A percentile compares a stretch with the other conserved stretches of the same genome.
Evolutionary conservation across 768 basidiomycete species (phyloP).

Genomic region (Podaxis mareebaensis): DNA sequence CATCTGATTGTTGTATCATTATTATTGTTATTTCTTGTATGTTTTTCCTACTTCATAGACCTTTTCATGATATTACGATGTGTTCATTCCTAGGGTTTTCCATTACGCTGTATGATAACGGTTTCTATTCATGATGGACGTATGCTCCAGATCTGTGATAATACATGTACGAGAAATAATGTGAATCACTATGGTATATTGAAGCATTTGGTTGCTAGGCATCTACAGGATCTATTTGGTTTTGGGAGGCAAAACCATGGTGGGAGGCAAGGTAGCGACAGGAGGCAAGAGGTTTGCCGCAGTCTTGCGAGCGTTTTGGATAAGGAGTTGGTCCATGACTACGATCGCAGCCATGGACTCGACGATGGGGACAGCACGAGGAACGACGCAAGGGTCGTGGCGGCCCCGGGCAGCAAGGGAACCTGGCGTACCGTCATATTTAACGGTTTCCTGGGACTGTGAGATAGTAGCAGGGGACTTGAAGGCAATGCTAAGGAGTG

Average conservation of each 20-base stretch:
- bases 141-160: not conserved
- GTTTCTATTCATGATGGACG: not conserved
- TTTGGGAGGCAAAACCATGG: conserved; percentile 65
- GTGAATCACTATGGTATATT: conserved; percentile 4
- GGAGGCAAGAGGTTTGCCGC: conserved; percentile 80
- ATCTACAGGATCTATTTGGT: conserved; percentile 38
- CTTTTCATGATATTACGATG: not conserved
- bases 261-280: conserved; percentile 61
- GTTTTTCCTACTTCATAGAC: not conserved
- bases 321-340: conserved; percentile 89
- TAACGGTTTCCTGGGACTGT: conserved; percentile 84
- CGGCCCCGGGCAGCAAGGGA: conserved; percentile 46
- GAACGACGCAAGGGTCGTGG: conserved; percentile 97
- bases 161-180: not conserved
- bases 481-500: conserved; percentile 66
- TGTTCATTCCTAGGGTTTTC: not conserved
- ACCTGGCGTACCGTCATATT: conserved; percentile 91
- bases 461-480: conserved; percentile 99
- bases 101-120: not conserved
- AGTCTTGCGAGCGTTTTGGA: conserved; percentile 81
- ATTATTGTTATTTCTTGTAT: conserved; percentile 1
- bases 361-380: conserved; percentile 95
- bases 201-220: not conserved
- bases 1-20: conserved; percentile 3
- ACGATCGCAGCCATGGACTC: conserved; percentile 97